These are phyloP conservation scores for Monosporozyma aerobia DNA, from an alignment of 805 yeast species.

Conservation along the genomic window DNA sequence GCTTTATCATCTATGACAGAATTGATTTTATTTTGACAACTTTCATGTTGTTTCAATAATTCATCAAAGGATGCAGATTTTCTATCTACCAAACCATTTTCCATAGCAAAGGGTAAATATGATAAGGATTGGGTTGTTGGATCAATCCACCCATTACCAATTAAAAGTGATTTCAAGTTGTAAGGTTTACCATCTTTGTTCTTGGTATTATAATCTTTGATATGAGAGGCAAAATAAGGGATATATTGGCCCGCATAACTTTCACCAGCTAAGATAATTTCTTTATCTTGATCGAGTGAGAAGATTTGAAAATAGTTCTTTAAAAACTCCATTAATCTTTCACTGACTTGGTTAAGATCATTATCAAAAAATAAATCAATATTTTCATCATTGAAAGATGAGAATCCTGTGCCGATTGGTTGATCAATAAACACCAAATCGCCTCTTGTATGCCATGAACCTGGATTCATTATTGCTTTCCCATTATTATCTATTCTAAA, in stretches of 20 bases:
- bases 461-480: slow-evolving; percentile 47
- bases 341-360: slow-evolving; percentile 49
- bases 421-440: slow-evolving; percentile 86
- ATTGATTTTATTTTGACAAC: slow-evolving; percentile 49
- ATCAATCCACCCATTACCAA: slow-evolving; percentile 94
- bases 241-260: slow-evolving; percentile 96
- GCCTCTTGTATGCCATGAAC: slow-evolving; percentile 76
- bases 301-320: slow-evolving; percentile 57
- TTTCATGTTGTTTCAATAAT: slow-evolving; percentile 43
- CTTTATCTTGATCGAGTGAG: slow-evolving; percentile 58
- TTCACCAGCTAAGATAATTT: slow-evolving; percentile 82
- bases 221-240: slow-evolving; percentile 69
- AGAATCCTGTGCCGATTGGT: slow-evolving; percentile 91
- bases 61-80: slow-evolving; percentile 30
- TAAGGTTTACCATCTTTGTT: not conserved
- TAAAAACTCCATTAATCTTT: slow-evolving; percentile 57
- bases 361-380: slow-evolving; percentile 32
- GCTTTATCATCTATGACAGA: slow-evolving; percentile 7
- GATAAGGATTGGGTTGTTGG: slow-evolving; percentile 79
- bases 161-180: slow-evolving; percentile 55
- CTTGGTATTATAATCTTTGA: slow-evolving; percentile 38
- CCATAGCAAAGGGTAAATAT: slow-evolving; percentile 60
- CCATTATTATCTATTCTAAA: slow-evolving; percentile 47
- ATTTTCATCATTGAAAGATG: slow-evolving; percentile 40
- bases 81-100: slow-evolving; percentile 44